A percentile compares a stretch with the other conserved stretches of the same genome.
phyloP scores from a whole-genome alignment of 1,139 yeast genomes.

The Hansenula lynferdii region DNA sequence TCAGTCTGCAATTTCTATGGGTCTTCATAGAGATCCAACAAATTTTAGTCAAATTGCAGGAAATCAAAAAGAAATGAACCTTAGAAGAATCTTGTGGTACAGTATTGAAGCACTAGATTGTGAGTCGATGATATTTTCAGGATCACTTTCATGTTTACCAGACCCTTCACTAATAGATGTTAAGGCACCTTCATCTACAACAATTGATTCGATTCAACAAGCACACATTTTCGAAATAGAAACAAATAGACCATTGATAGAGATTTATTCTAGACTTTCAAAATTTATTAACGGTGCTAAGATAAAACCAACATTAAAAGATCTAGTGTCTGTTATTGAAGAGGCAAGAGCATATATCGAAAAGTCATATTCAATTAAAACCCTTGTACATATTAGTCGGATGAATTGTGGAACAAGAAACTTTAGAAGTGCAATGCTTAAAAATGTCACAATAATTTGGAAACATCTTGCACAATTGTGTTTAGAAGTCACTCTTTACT shows the following conservation, averaged over 20 bases:
- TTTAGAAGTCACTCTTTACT: slow-evolving; percentile 10
- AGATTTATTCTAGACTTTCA: slow-evolving; percentile 5
- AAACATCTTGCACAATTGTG: slow-evolving; percentile 8
- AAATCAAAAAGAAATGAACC: slow-evolving; percentile 7
- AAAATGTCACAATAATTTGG: slow-evolving; percentile 8
- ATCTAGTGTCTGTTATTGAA: slow-evolving; percentile 4
- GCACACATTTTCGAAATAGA: slow-evolving; percentile 9
- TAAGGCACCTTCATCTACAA: slow-evolving; percentile 7
- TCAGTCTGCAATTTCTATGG: slow-evolving; percentile 16
- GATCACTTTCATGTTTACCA: slow-evolving; percentile 11
- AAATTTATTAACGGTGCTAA: slow-evolving; percentile 9
- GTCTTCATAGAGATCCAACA: slow-evolving; percentile 21
- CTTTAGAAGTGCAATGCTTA: slow-evolving; percentile 3
- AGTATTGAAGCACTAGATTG: slow-evolving; percentile 9
- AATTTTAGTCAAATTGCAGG: slow-evolving; percentile 9
- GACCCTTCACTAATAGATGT: slow-evolving; percentile 8
- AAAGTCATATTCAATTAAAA: slow-evolving; percentile 4
- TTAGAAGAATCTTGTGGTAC: slow-evolving; percentile 16
- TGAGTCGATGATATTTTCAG: slow-evolving; percentile 8
- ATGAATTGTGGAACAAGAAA: slow-evolving; percentile 5
- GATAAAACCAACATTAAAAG: slow-evolving; percentile 6
- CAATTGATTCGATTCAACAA: slow-evolving; percentile 11
- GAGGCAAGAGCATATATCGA: slow-evolving; percentile 9
- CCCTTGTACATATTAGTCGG: slow-evolving; percentile 2
- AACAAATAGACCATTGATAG: slow-evolving; percentile 3